Base-by-base conservation (phyloP, 2,329 filamentous ascomycete species). In the Botryotinia narcissicola region DNA sequence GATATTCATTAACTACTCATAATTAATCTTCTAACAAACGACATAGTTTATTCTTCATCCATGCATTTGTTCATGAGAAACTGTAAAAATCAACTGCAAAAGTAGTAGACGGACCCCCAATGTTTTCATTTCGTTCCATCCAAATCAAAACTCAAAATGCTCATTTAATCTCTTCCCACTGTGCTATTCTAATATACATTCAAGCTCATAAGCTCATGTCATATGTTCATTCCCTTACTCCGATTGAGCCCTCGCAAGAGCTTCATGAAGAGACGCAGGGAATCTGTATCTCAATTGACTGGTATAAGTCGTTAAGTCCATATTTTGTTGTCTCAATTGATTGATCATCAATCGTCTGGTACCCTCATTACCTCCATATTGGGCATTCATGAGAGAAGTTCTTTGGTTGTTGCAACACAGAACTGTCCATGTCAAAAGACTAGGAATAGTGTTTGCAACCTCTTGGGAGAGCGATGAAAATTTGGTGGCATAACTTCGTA, bases 371-470 rank as follows among this genome's bases (percentile, higher is more conserved):
- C 89, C 91, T 78, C 92, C 94, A 82, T 92, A 98, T 78, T 91
- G 88, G 42, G 91, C 90, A 74, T 86, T 87, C 73, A 88, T 87
- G 64, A 97, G 86, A 75, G 90, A 85, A 78, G 92, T 91, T 75
- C 93, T 89, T 83, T 97, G 92, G 73, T 90, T 88, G 68, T 92
- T 91, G 83, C 95, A 97, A 84, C 93, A 94, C 60, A 92, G 88
- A 77, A 99, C 93, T 68, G 94, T 94, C 96, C 96, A 98, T 84
- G 97, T 92, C 76, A 99, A 88, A 75, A 98, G 86, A 82, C 95
- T 94, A 29, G 95, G 95, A 78, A 98, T 91, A 80, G 96, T 97
- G 81, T 93, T 91, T 4, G 95, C 92, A 59, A 99, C 92, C 12
- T 94, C 89, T 77, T 93, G 90, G 6, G 94, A 89, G 59, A 97